Conservation (phyloP, 345 rosid genomes). For the Mercurialis annua region DNA sequence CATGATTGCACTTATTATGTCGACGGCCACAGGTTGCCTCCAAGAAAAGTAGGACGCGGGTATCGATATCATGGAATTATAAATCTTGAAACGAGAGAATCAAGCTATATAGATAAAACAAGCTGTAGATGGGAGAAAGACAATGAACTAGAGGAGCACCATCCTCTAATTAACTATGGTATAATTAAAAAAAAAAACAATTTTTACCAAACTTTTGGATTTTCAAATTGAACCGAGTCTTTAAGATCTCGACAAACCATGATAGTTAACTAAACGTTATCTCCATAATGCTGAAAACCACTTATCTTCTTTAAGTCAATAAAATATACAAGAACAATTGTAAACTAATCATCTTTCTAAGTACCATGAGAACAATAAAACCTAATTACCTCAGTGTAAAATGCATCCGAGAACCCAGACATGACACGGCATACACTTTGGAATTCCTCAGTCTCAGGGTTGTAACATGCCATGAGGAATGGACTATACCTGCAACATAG, state of each 20-base stretch:
- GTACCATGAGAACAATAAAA: not conserved
- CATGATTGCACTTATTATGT: not conserved
- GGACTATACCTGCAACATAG: conserved; percentile 71
- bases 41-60: not conserved
- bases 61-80: not conserved
- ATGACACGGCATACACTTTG: conserved; percentile 89
- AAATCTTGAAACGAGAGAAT: not conserved
- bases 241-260: not conserved
- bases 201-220: not conserved
- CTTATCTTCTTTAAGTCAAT: not conserved
- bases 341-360: conserved; percentile 3
- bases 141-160: not conserved
- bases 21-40: not conserved
- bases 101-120: not conserved
- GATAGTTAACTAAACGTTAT: not conserved
- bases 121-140: not conserved
- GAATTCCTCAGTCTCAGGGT: conserved; percentile 74
- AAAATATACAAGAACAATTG: not conserved
- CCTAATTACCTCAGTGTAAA: conserved; percentile 64
- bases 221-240: not conserved
- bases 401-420: conserved; percentile 88
- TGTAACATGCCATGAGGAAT: conserved; percentile 88
- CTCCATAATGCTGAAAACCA: not conserved
- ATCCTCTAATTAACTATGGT: not conserved
- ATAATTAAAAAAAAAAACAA: not conserved